Percentiles rank a stretch among this genome's conserved stretches.
Evolutionary conservation across 371 early-diverging fungal species (phyloP).

Genomic region (Nematocida displodere): DNA sequence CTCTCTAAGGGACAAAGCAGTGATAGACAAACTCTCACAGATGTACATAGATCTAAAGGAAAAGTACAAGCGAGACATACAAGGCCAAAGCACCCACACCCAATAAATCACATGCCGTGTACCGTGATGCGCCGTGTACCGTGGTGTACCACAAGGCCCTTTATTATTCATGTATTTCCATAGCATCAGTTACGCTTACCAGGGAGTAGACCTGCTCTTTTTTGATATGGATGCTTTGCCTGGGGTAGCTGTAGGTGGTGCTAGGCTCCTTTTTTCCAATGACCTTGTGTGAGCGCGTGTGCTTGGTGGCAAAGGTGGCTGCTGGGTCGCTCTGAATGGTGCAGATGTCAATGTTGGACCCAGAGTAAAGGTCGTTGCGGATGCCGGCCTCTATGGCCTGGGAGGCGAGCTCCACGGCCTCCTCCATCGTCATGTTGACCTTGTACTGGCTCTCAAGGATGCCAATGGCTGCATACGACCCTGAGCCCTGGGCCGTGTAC

Average conservation of each 20-base stretch:
- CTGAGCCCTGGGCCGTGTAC: conserved; percentile 91
- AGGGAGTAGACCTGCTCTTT: conserved; percentile 33
- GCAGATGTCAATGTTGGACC: conserved; percentile 86
- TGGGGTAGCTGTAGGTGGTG: conserved; percentile 26
- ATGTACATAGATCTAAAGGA: conserved; percentile 50
- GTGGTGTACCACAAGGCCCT: no score
- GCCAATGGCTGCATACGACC: conserved; percentile 90
- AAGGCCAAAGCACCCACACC: conserved; percentile 3
- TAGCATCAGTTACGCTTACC: no score
- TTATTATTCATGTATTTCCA: no score
- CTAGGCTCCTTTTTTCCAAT: conserved; percentile 52
- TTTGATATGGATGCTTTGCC: conserved; percentile 12
- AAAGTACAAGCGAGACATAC: conserved; percentile 47
- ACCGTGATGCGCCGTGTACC: no score
- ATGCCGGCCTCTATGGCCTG: conserved; percentile 94
- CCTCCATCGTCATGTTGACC: conserved; percentile 76
- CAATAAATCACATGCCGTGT: no score
- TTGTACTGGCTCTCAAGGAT: conserved; percentile 83
- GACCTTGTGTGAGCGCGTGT: conserved; percentile 49
- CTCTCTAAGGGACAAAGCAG: conserved; percentile 22
- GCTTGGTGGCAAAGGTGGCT: conserved; percentile 24
- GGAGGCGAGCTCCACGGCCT: conserved; percentile 81
- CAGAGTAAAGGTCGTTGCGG: conserved; percentile 96
- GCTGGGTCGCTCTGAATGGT: conserved; percentile 48
- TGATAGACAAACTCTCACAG: conserved; percentile 46